Percentiles rank a stretch among this genome's conserved stretches.
Conservation (phyloP, 345 rosid species). For the Conringia planisiliqua region DNA sequence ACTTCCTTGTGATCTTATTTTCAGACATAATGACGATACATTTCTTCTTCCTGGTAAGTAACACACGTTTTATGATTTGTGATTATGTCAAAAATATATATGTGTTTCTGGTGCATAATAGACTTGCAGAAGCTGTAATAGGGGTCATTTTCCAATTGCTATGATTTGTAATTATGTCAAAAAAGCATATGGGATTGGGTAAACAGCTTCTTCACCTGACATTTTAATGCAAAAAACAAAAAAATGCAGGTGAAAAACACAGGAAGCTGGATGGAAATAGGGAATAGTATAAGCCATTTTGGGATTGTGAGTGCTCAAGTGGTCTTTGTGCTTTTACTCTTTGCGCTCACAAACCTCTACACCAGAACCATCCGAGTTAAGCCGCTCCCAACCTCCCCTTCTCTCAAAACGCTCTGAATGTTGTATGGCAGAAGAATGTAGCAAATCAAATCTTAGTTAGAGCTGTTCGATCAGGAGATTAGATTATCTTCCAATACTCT, state of each 20-base stretch:
- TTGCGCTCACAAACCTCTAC: constrained; percentile 82
- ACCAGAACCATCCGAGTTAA: constrained; percentile 60
- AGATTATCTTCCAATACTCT: neutral
- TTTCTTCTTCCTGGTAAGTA: constrained; percentile 93
- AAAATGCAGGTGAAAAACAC: constrained; percentile 66
- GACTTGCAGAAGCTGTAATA: neutral
- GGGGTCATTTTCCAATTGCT: too few relatives aligned
- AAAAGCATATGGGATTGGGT: neutral
- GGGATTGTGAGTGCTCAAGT: constrained; percentile 98
- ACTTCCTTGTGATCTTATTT: constrained; percentile 86
- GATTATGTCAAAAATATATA: neutral
- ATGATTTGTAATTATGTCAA: neutral
- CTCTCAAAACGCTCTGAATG: constrained; percentile 55
- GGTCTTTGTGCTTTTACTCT: constrained; percentile 82
- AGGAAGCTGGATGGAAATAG: constrained; percentile 99
- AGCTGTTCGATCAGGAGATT: neutral
- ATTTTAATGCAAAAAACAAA: neutral
- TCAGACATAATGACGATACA: constrained; percentile 96
- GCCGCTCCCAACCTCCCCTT: constrained; percentile 37
- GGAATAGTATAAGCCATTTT: constrained; percentile 93
- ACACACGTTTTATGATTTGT: neutral
- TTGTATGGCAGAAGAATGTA: neutral
- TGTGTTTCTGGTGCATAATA: too few relatives aligned
- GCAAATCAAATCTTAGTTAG: constrained; percentile 7
- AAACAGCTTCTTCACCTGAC: neutral